Evolutionary conservation across 257 asterid genomes (phyloP).

Genomic region (Solanum megistacrolobum): DNA sequence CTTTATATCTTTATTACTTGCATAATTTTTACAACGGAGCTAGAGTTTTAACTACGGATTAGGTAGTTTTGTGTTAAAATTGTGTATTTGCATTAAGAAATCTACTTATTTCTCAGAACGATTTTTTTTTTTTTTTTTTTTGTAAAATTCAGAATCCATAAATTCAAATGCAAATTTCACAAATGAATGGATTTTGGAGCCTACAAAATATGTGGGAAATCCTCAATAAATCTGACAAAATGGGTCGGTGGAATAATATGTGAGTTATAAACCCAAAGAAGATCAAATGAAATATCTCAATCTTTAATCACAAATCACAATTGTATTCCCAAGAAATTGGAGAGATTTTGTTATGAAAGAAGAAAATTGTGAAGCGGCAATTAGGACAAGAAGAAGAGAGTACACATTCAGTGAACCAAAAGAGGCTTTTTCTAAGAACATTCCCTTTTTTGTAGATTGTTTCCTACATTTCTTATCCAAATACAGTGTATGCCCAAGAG

Average conservation of each 20-base stretch:
- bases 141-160: not conserved
- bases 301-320: not conserved
- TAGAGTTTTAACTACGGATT: no score
- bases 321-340: slow-evolving; percentile 11
- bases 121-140: no score
- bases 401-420: not conserved
- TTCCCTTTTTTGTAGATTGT: not conserved
- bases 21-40: not conserved
- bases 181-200: not conserved
- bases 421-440: slow-evolving; percentile 2
- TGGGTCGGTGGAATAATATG: not conserved
- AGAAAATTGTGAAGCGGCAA: not conserved
- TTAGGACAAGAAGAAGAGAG: not conserved
- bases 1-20: not conserved
- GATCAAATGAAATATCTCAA: not conserved
- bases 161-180: no score
- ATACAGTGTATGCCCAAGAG: slow-evolving; percentile 5
- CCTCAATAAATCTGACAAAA: not conserved
- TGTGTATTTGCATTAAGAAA: no score
- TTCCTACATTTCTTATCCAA: not conserved
- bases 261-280: not conserved
- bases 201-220: not conserved
- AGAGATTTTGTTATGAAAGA: not conserved
- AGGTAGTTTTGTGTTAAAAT: no score
- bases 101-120: no score